Percentiles rank a stretch among this genome's conserved stretches.
phyloP scores from a whole-genome alignment of 257 asterid species.

The Jaltomata sinuosa region DNA sequence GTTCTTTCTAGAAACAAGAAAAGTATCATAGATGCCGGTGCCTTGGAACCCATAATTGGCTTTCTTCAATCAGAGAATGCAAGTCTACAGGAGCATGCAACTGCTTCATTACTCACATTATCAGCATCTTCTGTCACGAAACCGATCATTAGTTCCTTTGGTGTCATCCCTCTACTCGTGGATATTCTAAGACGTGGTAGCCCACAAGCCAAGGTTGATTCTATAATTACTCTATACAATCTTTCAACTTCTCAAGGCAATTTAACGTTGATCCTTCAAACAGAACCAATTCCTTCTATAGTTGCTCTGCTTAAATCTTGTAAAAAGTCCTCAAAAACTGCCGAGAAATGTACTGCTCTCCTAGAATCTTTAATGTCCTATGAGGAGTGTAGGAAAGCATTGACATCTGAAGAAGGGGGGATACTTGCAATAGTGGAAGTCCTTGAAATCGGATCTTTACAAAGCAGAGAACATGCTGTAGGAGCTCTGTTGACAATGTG shows the following conservation, averaged over 20 bases:
- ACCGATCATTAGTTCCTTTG: constrained; percentile 63
- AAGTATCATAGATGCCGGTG: constrained; percentile 68
- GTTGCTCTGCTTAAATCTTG: constrained; percentile 54
- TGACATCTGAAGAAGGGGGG: constrained; percentile 75
- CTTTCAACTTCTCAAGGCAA: constrained; percentile 60
- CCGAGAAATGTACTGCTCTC: constrained; percentile 66
- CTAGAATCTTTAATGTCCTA: constrained; percentile 52
- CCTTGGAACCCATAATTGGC: constrained; percentile 54
- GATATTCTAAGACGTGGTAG: constrained; percentile 37
- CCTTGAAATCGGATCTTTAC: constrained; percentile 67
- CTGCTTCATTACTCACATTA: constrained; percentile 80
- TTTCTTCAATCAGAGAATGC: constrained; percentile 57
- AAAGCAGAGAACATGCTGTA: constrained; percentile 77
- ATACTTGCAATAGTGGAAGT: constrained; percentile 80
- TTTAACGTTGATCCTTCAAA: constrained; percentile 38
- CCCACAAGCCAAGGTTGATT: constrained; percentile 64
- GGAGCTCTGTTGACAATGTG: constrained; percentile 78
- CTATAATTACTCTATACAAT: constrained; percentile 79
- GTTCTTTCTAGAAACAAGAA: constrained; percentile 86
- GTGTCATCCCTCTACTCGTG: constrained; percentile 77
- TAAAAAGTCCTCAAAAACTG: constrained; percentile 56
- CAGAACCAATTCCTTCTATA: constrained; percentile 54
- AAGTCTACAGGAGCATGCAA: constrained; percentile 61
- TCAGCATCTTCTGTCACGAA: constrained; percentile 83
- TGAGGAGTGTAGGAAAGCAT: constrained; percentile 61